Evolutionary conservation across 2,329 filamentous ascomycete species (phyloP), one percentile per base, ranked within the genome.

Genomic region (Hirsutella rhossiliensis): DNA sequence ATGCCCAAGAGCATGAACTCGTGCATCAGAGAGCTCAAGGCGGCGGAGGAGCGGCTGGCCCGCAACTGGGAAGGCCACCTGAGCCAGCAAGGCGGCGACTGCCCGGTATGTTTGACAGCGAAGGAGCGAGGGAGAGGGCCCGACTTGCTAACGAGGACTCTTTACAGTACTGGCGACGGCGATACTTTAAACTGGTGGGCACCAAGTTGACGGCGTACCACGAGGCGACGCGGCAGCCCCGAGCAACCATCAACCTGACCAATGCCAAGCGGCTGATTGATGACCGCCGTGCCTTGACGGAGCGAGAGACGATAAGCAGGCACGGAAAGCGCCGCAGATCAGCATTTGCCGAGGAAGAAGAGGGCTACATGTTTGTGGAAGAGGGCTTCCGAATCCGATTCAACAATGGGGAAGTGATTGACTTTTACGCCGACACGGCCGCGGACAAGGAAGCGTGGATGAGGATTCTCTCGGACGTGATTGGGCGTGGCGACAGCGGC

Each of bases 1-100:
- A 96, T 98, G 87, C 92, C 92, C 44, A 97, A 97, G 80, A 96
- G 89, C 69, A 95, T 98, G 89, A 94, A 92, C 64, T 85, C 87
- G 38, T 95, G 88, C 62, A 84, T 97, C 54, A 78, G 92, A 17
- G 92, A 97, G 67, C 80, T 98, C 66, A 87, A 84, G 64, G 87
- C 90, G 43, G 88, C 90, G 2, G 88, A 95, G 61, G 84, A 85
- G 60, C 75, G 85, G 48, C 76, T 84, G 49, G 74, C 82, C 41
- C 80, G 84, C 49, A 83, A 80, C 54, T 94, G 78, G 72, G 90
- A 98, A 63, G 90, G 92, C 28, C 81, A 84, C 57, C 69, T 98
- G 47, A 96, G 89, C 61, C 92, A 98, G 62, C 92, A 98, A 66
- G 92, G 92, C 59, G 92, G 92, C 54, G 92, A 98, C 61, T 98